Evolutionary conservation across 2,329 filamentous ascomycete genomes (phyloP), one percentile per base, ranked within the genome.

Genomic region (Dothideomycetes sp.): DNA sequence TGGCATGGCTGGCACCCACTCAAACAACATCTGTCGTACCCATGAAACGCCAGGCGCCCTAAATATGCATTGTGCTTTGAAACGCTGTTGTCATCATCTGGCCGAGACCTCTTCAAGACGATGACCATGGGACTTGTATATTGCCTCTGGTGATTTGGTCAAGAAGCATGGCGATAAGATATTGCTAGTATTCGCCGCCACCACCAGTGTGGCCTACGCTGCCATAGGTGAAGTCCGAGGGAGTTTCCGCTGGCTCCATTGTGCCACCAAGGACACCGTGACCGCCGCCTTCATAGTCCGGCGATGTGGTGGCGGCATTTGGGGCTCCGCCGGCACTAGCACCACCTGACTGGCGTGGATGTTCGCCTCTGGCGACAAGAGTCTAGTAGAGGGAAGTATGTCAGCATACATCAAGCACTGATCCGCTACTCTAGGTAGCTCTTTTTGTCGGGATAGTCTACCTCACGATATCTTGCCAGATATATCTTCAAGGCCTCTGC

Each of bases 401-500:
- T 66, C 62, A 68, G 59, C n/a, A n/a, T n/a, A n/a, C n/a, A 67
- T 59, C 52, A 55, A 61, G 59, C 62, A 58, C 34, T 40, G 17
- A 39, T 41, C 14, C 54, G 59, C 45, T 31, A 16, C 14, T 24
- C 1, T 37, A 24, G 37, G 46, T 33, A 42, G 37, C 27, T 36
- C 18, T 24, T 14, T 30, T 10, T 11, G 36, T 31, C n/a, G 15
- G 29, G 4, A 18, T 11, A 24, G 16, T 12, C n/a, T 74, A 96
- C 91, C 75, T 98, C 91, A 62, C 91, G 81, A 64, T 96, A 98
- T 60, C 95, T 91, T 44, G 88, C 86, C 31, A 98, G 74, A 61
- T 98, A 98, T 51, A 98, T 95, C 66, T 98, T 98, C 43, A 98
- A 72, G 2, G 91, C 91, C 62, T 98, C 91, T 18, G 89, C 84